Evolutionary conservation across 2,329 filamentous ascomycete species (phyloP), one percentile per base, ranked within the genome.

Genomic region (Aspergillus sp.): DNA sequence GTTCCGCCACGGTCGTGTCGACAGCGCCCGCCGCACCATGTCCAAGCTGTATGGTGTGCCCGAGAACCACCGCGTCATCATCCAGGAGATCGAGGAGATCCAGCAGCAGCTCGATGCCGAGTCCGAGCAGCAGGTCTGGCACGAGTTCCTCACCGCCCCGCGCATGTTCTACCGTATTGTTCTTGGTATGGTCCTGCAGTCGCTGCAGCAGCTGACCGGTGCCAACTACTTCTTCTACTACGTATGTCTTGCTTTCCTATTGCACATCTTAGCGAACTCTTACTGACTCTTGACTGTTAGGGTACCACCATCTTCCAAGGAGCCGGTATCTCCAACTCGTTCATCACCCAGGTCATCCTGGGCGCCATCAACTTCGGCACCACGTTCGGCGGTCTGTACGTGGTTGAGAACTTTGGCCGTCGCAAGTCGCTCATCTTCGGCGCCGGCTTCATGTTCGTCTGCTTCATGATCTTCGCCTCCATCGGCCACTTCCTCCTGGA

Each of bases 391-490:
- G 86, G 85, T 42, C 75, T 90, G 5, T 89, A 83, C 63, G 78
- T 89, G 13, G 85, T 89, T 0, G 85, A 89, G 66, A 81, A 79
- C 60, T 85, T 79, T 54, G 87, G 86, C 32, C 83, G 88, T 24
- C 83, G 88, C 56, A 82, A 82, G 73, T 86, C 85, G 3, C 76
- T 91, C 8, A 81, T 89, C 58, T 65, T 82, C 24, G 87, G 86
- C 47, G 85, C 82, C 4, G 58, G 84, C 14, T 88, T 84, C 83
- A 86, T 88, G 74, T 80, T 83, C 46, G 67, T 74, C 4, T 87
- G 84, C 79, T 79, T 89, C 52, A 73, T 85, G 30, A 77, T 89
- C 59, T 88, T 87, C 64, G 82, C 82, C 11, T 73, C 77, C 0
- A 74, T 86, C 20, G 81, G 82, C 4, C 76, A 76, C 30, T 76